Conservation (phyloP, 495 filamentous ascomycete species). For the Schizothecium vesticola region DNA sequence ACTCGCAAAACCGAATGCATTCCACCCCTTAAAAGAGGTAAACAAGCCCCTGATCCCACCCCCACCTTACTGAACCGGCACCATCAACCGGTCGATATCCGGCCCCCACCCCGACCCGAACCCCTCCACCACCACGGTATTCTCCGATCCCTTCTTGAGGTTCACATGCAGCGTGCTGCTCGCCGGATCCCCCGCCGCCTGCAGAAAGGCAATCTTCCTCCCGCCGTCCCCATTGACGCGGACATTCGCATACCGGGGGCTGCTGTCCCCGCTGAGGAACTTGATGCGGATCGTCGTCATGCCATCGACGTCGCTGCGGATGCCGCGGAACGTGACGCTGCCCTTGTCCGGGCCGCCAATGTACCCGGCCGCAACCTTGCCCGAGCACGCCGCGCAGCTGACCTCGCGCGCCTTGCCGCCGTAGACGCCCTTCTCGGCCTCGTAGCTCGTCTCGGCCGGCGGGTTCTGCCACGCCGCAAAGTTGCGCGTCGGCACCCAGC, state of each 20-base stretch:
- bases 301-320: constrained; percentile 41
- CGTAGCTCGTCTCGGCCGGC: constrained; percentile 46
- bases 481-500: constrained; percentile 47
- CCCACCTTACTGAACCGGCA: constrained; percentile 34
- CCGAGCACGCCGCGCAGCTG: constrained; percentile 45
- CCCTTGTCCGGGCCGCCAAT: constrained; percentile 49
- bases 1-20: not conserved
- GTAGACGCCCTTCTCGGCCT: constrained; percentile 41
- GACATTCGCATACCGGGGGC: constrained; percentile 47
- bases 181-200: constrained; percentile 27
- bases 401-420: constrained; percentile 32
- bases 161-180: constrained; percentile 40
- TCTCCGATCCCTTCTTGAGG: constrained; percentile 37
- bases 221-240: constrained; percentile 50
- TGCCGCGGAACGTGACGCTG: constrained; percentile 38
- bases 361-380: constrained; percentile 44
- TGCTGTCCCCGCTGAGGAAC: constrained; percentile 49
- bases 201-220: constrained; percentile 47
- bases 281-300: constrained; percentile 50
- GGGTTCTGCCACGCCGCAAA: constrained; percentile 35
- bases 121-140: constrained; percentile 46
- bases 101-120: constrained; percentile 45
- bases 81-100: constrained; percentile 54
- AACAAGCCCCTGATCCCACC: not conserved
- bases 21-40: not conserved